A percentile compares a stretch with the other conserved stretches of the same genome.
phyloP scores from a whole-genome alignment of 2,329 filamentous ascomycete species.

The Hypoxylon sp. region DNA sequence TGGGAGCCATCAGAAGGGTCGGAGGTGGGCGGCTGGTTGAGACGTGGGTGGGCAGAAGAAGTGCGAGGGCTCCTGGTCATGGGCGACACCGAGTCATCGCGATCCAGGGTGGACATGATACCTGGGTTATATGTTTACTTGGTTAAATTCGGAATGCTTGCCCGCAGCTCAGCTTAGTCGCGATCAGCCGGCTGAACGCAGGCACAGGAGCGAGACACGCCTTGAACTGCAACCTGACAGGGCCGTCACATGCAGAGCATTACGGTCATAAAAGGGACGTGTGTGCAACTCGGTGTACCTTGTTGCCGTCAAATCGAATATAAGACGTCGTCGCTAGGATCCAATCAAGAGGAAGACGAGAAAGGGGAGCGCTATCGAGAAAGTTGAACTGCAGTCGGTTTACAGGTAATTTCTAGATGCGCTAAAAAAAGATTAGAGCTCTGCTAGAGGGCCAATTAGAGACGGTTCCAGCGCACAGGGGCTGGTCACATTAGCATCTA shows the following conservation, averaged over 20 bases:
- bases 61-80: constrained; percentile 44
- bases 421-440: constrained; percentile 5
- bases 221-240: constrained; percentile 10
- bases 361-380: constrained; percentile 4
- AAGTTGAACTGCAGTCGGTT: neutral
- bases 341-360: neutral
- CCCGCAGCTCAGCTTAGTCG: constrained; percentile 2
- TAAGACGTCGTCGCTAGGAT: neutral
- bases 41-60: constrained; percentile 37
- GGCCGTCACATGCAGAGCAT: constrained; percentile 17
- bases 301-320: neutral
- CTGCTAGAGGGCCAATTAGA: constrained; percentile 14
- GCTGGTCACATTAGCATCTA: constrained; percentile 8
- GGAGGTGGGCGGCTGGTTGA: constrained; percentile 36
- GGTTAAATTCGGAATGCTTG: neutral
- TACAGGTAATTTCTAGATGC: constrained; percentile 13
- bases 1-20: constrained; percentile 39
- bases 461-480: constrained; percentile 6
- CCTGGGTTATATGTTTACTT: neutral
- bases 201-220: constrained; percentile 13
- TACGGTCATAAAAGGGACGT: neutral
- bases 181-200: constrained; percentile 9
- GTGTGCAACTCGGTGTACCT: neutral
- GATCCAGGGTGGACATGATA: constrained; percentile 38
- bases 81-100: constrained; percentile 48